A percentile compares a stretch with the other conserved stretches of the same genome.
phyloP scores from a whole-genome alignment of 352 stramenopile genomes.

The Pythium oligandrum region DNA sequence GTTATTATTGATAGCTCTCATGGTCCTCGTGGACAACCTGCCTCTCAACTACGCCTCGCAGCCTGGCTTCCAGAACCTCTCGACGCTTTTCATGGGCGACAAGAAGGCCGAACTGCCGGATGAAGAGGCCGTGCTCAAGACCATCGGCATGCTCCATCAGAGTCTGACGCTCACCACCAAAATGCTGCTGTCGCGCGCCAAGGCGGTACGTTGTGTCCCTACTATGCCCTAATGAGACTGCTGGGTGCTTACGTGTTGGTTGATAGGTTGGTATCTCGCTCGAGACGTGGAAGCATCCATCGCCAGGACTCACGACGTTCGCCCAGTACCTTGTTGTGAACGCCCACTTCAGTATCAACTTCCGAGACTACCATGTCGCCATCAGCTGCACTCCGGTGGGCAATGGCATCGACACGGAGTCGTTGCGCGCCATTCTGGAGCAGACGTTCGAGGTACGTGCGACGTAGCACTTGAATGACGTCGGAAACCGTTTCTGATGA shows the following conservation, averaged over 20 bases:
- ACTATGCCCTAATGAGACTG: neutral
- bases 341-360: slow-evolving; percentile 77
- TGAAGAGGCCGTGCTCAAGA: slow-evolving; percentile 57
- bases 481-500: too few relatives aligned
- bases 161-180: slow-evolving; percentile 66
- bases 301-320: slow-evolving; percentile 19
- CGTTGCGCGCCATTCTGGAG: slow-evolving; percentile 43
- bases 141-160: slow-evolving; percentile 62
- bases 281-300: slow-evolving; percentile 56
- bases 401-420: slow-evolving; percentile 29
- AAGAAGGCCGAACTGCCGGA: slow-evolving; percentile 55
- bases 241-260: neutral
- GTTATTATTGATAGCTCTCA: slow-evolving; percentile 32
- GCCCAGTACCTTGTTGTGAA: slow-evolving; percentile 64
- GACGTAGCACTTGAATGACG: too few relatives aligned
- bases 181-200: slow-evolving; percentile 48
- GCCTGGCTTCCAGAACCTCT: slow-evolving; percentile 66
- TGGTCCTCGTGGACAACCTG: slow-evolving; percentile 71
- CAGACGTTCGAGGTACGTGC: slow-evolving; percentile 47
- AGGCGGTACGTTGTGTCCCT: slow-evolving; percentile 27
- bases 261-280: slow-evolving; percentile 53
- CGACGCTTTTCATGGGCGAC: slow-evolving; percentile 60
- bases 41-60: slow-evolving; percentile 52
- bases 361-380: slow-evolving; percentile 56
- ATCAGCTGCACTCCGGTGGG: slow-evolving; percentile 49